Evolutionary conservation across 257 asterid genomes (phyloP), one percentile per base, ranked within the genome.

Genomic region (Leptodermis oblonga): DNA sequence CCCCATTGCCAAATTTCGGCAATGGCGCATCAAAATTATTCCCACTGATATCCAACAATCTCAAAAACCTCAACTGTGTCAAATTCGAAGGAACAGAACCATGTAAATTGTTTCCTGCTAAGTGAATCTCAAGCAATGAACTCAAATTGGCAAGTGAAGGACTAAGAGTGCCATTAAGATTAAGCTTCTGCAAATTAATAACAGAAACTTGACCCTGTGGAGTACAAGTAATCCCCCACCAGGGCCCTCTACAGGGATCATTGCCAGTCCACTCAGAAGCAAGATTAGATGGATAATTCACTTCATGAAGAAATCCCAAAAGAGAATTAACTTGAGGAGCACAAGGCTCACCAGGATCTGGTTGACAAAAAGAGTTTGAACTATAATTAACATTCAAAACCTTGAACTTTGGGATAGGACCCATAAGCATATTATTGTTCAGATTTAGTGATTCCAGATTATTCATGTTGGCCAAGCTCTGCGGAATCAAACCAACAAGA

Each of bases 141-240:
- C 75, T 74, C 85, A 71, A 92, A 41, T 77, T 67, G 9, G 86
- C 88, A 58, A 92, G 69, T 0, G 91, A 86, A 75, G 96, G 84
- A 78, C 91, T 90, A 49, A 92, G 71, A 6, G 72, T 65, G 41
- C 98, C 98, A 7, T 86, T 81, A 71, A 92, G 92, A 67, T 85
- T 85, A 31, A 65, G 80, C 39, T 72, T 85, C 0, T 88, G 82
- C 80, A 92, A 76, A 76, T 86, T 92, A 13, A 92, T 37, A 55
- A 82, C 65, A 45, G 67, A 62, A 10, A 92, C 85, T 58, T 82
- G 74, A 30, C 82, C 82, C 51, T 76, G 72, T 2, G 51, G 51
- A 72, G 79, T 85, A 71, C 98, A 92, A 43, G 83, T 83, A 52
- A 92, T 81, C 48, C 98, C 97, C 45, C 80, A 68, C 98, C 98